These are phyloP conservation scores for Pelagomonas calceolata DNA, from an alignment of 108 stramenopile species.

Conservation along the genomic window DNA sequence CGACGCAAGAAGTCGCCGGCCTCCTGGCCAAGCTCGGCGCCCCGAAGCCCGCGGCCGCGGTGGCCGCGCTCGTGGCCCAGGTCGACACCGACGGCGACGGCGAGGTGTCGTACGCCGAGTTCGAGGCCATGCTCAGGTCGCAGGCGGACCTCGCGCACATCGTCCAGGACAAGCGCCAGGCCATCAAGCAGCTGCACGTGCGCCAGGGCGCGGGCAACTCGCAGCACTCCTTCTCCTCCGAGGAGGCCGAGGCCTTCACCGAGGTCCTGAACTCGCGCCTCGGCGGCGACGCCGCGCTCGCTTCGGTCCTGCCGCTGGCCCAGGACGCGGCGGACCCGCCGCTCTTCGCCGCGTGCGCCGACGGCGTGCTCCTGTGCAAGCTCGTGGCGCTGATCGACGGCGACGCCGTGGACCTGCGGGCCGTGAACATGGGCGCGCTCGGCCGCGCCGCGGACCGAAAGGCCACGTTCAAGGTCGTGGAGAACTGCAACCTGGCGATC, in stretches of 20 bases:
- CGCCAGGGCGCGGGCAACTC: background rate
- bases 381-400: constrained; percentile 39
- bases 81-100: constrained; percentile 1
- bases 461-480: constrained; percentile 16
- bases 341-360: constrained; percentile 27
- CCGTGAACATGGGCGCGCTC: constrained; percentile 16
- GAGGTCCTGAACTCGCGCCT: constrained; percentile 41
- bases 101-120: constrained; percentile 1
- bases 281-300: constrained; percentile 15
- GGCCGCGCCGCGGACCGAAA: background rate
- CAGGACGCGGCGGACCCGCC: constrained; percentile 5
- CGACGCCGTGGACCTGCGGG: constrained; percentile 37
- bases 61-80: background rate
- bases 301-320: constrained; percentile 17
- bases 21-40: constrained; percentile 7
- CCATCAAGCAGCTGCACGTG: background rate
- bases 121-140: constrained; percentile 3
- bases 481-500: constrained; percentile 47
- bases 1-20: background rate
- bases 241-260: constrained; percentile 39
- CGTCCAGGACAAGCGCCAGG: background rate
- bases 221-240: constrained; percentile 31
- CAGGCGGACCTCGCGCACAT: background rate
- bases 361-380: constrained; percentile 44
- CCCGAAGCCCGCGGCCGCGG: background rate